phyloP scores from a whole-genome alignment of 2,329 filamentous ascomycete species.

The Intubia oerlemansii region DNA sequence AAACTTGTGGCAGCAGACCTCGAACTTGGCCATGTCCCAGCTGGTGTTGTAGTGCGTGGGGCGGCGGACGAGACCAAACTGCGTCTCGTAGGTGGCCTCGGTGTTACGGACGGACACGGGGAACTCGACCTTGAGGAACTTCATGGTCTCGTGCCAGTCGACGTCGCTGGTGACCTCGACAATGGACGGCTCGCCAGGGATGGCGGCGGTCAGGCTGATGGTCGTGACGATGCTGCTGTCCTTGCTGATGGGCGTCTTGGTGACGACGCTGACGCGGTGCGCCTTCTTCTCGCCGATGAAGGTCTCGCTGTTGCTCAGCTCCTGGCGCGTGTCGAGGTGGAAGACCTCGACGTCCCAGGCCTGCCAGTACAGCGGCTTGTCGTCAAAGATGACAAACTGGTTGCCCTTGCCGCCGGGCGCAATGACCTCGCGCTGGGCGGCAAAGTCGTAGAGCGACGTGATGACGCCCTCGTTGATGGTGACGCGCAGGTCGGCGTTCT shows the following conservation, averaged over 20 bases:
- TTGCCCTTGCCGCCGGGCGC: conserved; percentile 57
- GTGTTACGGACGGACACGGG: conserved; percentile 80
- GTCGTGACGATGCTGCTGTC: conserved; percentile 72
- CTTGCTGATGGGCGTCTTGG: conserved; percentile 72
- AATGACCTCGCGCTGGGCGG: conserved; percentile 56
- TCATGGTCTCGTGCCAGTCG: conserved; percentile 95
- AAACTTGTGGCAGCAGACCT: conserved; percentile 57
- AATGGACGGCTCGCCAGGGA: conserved; percentile 42
- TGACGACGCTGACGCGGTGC: conserved; percentile 62
- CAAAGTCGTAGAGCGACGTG: conserved; percentile 61
- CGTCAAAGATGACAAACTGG: conserved; percentile 85
- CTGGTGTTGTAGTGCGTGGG: conserved; percentile 96
- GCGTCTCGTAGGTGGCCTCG: conserved; percentile 86
- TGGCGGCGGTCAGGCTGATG: conserved; percentile 53
- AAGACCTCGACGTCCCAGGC: conserved; percentile 97
- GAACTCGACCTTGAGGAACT: conserved; percentile 97
- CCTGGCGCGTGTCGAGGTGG: conserved; percentile 69
- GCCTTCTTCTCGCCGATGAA: conserved; percentile 49
- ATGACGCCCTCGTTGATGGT: conserved; percentile 57
- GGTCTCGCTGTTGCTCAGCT: conserved; percentile 47
- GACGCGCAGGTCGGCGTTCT: conserved; percentile 58
- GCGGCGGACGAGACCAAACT: conserved; percentile 70
- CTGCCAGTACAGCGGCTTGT: conserved; percentile 94
- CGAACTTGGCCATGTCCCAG: conserved; percentile 67
- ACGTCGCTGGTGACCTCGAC: conserved; percentile 69